Base-by-base conservation (phyloP, 2,329 filamentous ascomycete genomes). In the Bisporella sp. region DNA sequence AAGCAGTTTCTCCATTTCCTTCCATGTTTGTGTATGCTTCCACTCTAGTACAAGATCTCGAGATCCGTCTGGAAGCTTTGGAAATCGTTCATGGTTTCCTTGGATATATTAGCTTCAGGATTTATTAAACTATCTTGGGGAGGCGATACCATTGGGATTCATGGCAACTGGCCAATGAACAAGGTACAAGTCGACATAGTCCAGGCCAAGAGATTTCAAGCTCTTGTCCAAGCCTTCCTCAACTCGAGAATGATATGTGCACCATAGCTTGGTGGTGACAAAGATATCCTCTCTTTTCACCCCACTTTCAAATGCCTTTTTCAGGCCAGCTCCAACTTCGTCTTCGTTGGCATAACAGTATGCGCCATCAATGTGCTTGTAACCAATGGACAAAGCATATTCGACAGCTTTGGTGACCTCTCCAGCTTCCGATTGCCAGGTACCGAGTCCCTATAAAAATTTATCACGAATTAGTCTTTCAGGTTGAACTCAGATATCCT, bases 111-210 rank as follows among this genome's bases (percentile, higher is more conserved):
- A 57, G 54, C 13, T 21, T 32, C 54, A 37, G 35, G 35, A 46
- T 56, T 40, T 53, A 41, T 30, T 41, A 33, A 37, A 47, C 9
- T 5, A 12, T 11, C 5, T 7, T 48, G 13, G 47, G n/a, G 21
- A 41, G 39, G n/a, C 2, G 32, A 12, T 35, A 78, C 84, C 85
- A 33, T 86, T 77, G 6, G 85, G 85, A 71, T 91, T 92, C 81
- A 91, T 84, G 46, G 85, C 81, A 43, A 89, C 72, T 5, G 87
- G 85, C 87, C 88, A 93, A 71, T 95, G 89, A 73, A 95, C 79
- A 37, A 95, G 75, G 65, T 81, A 89, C 51, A 95, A 73, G 66
- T 95, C 89, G 5, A 95, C 77, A 66, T 95, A 92, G 57, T 89
- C 85, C 45, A 93, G 72, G 1, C 87, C 86, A 35, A 95, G 72